phyloP scores from a whole-genome alignment of 106 monocot genomes.

The Dactylorhiza incarnata region DNA sequence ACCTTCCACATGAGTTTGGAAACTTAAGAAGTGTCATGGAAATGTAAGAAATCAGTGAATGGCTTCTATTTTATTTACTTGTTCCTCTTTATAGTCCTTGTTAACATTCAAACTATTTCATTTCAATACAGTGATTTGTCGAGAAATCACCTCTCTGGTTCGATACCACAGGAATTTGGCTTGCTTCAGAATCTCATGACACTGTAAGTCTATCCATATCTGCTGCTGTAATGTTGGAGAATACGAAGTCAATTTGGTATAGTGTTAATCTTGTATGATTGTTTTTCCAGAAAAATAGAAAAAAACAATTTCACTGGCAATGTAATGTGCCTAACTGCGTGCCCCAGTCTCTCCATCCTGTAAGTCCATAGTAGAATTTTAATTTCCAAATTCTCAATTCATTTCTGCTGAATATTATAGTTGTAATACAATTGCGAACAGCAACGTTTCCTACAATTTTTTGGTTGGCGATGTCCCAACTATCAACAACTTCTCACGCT shows the following conservation, averaged over 20 bases:
- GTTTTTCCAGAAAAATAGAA: conserved; percentile 47
- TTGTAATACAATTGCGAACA: conserved; percentile 12
- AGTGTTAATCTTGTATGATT: neutral
- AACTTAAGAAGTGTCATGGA: conserved; percentile 87
- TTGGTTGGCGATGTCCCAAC: conserved; percentile 69
- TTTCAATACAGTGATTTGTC: conserved; percentile 62
- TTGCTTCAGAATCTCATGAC: conserved; percentile 68
- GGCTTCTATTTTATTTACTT: neutral
- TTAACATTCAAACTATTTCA: neutral
- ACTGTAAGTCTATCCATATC: conserved; percentile 34
- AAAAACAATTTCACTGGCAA: conserved; percentile 79
- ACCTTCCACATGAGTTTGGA: conserved; percentile 83
- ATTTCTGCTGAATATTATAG: neutral
- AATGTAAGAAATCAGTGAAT: conserved; percentile 41
- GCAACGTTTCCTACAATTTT: conserved; percentile 85
- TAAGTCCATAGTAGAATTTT: conserved; percentile 28
- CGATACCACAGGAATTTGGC: conserved; percentile 75
- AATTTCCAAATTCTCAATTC: neutral
- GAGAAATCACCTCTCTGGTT: conserved; percentile 52
- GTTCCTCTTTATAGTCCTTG: neutral
- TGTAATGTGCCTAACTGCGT: conserved; percentile 46
- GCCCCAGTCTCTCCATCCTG: conserved; percentile 71
- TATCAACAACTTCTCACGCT: conserved; percentile 71
- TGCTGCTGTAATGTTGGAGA: neutral
- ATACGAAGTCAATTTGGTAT: neutral